Base-by-base conservation (phyloP, 495 filamentous ascomycete genomes). In the Tetracladium setigerum region DNA sequence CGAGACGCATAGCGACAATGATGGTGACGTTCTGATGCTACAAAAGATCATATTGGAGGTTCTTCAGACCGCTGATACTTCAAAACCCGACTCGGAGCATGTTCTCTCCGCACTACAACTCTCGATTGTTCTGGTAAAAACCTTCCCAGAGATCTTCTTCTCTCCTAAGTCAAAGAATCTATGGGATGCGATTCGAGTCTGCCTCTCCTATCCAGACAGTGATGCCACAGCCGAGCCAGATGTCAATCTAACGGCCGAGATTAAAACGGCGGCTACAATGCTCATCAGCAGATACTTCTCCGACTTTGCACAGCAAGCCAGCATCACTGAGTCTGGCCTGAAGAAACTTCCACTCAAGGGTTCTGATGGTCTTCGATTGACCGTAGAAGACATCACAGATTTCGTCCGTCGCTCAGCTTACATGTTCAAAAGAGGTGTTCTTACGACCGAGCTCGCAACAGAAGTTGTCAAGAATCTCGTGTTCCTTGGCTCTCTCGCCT, bases 201-300 rank as follows among this genome's bases (percentile, higher is more conserved):
- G 81, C 50, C 71, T 95, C 0, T 80, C 79, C 14, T 87, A 86
- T 62, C 79, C 79, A 15, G 22, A 27, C 7, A 27, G 22, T 7
- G 22, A 27, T 27, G 22, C 22, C 22, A 27, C 22, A 3, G 22
- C 22, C 7, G 22, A 27, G 22, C 22, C 22, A 27, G 22, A 27
- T 27, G 22, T 27, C 22, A 27, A 27, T 27, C 3, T 27, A 7
- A 79, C 94, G 59, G 58, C 77, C 6, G 82, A 79, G 67, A 79
- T 95, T 47, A 90, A 92, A 59, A 73, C 87, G 18, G 82, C 80
- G 13, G 78, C 87, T 14, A 77, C 84, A 5, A 82, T 78, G 48
- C 74, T 97, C n/a, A 56, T 89, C 9, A 82, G 84, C 22, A 67
- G 75, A 19, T 90, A 82, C 67, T 80, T 96, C 43, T 79, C 82